These are phyloP conservation scores for Ilex paraguariensis DNA, from an alignment of 305 asterid species.

Conservation along the genomic window DNA sequence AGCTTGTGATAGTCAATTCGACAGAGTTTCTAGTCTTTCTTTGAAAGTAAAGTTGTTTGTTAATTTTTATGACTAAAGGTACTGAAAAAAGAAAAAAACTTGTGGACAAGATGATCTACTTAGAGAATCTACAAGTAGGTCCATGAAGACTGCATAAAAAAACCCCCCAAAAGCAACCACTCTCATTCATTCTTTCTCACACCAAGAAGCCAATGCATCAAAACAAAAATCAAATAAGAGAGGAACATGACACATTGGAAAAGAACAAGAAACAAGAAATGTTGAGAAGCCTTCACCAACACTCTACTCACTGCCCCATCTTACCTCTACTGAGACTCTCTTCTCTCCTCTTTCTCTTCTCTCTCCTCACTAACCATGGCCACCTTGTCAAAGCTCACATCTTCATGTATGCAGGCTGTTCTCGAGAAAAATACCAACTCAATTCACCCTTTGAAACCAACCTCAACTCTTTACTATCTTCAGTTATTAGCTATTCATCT, in stretches of 20 bases:
- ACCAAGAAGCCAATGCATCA: too few relatives aligned
- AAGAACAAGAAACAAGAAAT: constrained; percentile 18
- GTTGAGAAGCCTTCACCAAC: constrained; percentile 21
- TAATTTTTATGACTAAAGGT: too few relatives aligned
- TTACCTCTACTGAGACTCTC: constrained; percentile 10
- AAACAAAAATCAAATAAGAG: neutral
- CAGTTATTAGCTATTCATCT: constrained; percentile 43
- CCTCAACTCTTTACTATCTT: constrained; percentile 61
- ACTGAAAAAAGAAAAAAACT: too few relatives aligned
- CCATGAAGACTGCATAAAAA: too few relatives aligned
- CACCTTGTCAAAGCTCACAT: constrained; percentile 19
- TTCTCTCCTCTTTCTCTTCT: constrained; percentile 20
- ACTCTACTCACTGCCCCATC: constrained; percentile 10
- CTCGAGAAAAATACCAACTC: constrained; percentile 53
- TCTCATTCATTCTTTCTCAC: too few relatives aligned
- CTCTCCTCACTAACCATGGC: constrained; percentile 12
- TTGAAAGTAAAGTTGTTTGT: too few relatives aligned
- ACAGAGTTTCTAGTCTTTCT: too few relatives aligned
- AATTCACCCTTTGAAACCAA: constrained; percentile 45
- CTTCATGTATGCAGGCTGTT: constrained; percentile 63
- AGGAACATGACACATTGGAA: neutral
- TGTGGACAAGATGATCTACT: too few relatives aligned
- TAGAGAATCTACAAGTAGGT: too few relatives aligned
- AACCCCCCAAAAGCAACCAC: too few relatives aligned
- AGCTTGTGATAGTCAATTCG: too few relatives aligned